phyloP scores from a whole-genome alignment of 2,329 filamentous ascomycete genomes.

The Berkeleyomyces basicola region DNA sequence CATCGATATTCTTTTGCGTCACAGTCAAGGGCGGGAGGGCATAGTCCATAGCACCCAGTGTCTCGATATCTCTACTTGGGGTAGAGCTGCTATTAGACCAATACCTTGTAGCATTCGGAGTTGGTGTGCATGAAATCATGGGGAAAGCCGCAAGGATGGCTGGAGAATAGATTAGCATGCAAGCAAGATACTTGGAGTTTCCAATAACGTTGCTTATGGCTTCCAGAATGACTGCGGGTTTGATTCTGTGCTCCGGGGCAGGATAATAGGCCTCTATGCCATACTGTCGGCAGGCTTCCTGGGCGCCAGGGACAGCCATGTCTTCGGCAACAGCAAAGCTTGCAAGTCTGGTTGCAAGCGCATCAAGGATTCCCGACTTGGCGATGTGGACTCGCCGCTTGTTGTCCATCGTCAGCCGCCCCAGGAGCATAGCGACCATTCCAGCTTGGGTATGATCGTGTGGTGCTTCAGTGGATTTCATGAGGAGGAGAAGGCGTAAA shows the following conservation, averaged over 20 bases:
- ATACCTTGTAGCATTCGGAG: neutral
- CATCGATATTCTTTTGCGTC: neutral
- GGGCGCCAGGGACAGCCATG: conserved; percentile 49
- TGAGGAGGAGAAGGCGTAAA: neutral
- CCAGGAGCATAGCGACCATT: conserved; percentile 2
- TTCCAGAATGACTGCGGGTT: conserved; percentile 54
- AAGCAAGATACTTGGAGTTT: conserved; percentile 62
- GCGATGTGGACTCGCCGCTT: conserved; percentile 30
- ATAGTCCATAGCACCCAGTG: conserved; percentile 44
- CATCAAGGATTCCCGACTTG: conserved; percentile 58
- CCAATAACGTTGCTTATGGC: conserved; percentile 62
- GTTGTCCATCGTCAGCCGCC: conserved; percentile 1
- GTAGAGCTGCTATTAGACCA: conserved; percentile 1
- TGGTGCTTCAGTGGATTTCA: neutral
- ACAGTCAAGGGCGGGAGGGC: conserved; percentile 40
- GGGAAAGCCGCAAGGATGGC: conserved; percentile 55
- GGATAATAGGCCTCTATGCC: conserved; percentile 43
- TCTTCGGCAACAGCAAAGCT: conserved; percentile 52
- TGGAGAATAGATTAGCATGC: conserved; percentile 52
- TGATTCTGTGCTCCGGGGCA: conserved; percentile 39
- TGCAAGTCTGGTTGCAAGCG: conserved; percentile 57
- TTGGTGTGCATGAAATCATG: conserved; percentile 27
- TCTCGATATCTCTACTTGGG: conserved; percentile 7
- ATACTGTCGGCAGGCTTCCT: conserved; percentile 35
- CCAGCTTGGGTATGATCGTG: neutral